Evolutionary conservation across 2,329 filamentous ascomycete species (phyloP).

Genomic region (Aspergillus japonicus): DNA sequence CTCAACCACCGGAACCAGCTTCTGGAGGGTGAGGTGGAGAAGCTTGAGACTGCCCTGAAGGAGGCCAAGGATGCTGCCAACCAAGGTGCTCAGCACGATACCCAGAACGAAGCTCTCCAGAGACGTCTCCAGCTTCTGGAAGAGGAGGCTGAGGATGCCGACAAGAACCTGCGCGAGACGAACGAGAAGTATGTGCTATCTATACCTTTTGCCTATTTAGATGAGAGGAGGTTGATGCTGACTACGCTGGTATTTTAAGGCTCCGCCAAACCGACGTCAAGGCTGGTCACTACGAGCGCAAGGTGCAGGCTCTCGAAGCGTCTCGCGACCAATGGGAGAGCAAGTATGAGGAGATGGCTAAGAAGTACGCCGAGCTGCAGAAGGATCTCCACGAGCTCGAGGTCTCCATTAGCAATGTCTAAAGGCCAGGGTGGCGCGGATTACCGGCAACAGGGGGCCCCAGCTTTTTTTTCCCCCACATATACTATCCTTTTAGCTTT

Average conservation of each 20-base stretch:
- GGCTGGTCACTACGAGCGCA: constrained; percentile 98
- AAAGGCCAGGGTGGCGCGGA: constrained; percentile 43
- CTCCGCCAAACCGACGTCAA: constrained; percentile 99
- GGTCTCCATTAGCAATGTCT: constrained; percentile 90
- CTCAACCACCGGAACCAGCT: constrained; percentile 92
- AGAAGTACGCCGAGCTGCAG: constrained; percentile 80
- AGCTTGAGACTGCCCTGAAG: constrained; percentile 79
- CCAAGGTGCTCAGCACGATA: constrained; percentile 77
- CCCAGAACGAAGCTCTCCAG: constrained; percentile 87
- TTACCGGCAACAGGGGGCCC: constrained; percentile 30
- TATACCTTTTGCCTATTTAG: neutral
- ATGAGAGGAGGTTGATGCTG: constrained; percentile 15
- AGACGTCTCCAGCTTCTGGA: constrained; percentile 93
- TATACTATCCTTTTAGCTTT: constrained; percentile 24
- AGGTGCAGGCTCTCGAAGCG: constrained; percentile 93
- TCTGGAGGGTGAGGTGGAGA: constrained; percentile 87
- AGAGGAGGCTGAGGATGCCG: constrained; percentile 94
- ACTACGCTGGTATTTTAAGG: constrained; percentile 52
- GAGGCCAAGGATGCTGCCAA: constrained; percentile 84
- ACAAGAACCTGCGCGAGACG: constrained; percentile 92
- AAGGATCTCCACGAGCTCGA: constrained; percentile 92
- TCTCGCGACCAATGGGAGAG: constrained; percentile 91
- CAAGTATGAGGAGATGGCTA: constrained; percentile 97
- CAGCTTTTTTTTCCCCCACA: constrained; percentile 24
- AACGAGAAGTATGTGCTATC: constrained; percentile 84